A percentile compares a stretch with the other conserved stretches of the same genome.
Evolutionary conservation across 768 basidiomycete genomes (phyloP).

Genomic region (Suillus occidentalis): DNA sequence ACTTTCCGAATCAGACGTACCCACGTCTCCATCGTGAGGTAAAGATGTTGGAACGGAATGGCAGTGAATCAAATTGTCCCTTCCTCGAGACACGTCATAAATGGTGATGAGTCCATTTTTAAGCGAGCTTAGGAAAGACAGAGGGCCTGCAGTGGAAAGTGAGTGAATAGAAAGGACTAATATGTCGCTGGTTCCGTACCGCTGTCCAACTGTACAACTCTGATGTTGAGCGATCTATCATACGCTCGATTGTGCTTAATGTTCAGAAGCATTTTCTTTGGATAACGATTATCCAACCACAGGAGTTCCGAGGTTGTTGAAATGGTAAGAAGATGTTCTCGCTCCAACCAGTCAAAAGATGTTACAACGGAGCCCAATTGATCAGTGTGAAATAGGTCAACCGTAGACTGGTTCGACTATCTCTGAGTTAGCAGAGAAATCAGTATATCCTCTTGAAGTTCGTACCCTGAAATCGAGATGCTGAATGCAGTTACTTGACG

Average conservation of each 20-base stretch:
- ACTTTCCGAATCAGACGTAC: constrained; percentile 32
- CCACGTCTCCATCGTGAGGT: constrained; percentile 25
- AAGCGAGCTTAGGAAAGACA: constrained; percentile 61
- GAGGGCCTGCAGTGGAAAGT: constrained; percentile 37
- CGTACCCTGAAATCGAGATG: constrained; percentile 61
- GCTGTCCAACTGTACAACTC: constrained; percentile 36
- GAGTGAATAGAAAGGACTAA: constrained; percentile 1
- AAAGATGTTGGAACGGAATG: constrained; percentile 43
- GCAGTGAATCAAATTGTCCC: constrained; percentile 43
- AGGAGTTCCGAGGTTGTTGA: constrained; percentile 61
- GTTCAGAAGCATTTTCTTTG: constrained; percentile 57
- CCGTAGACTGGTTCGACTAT: constrained; percentile 31
- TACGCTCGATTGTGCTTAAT: constrained; percentile 59
- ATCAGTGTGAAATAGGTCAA: constrained; percentile 37
- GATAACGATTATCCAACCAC: constrained; percentile 69
- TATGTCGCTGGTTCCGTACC: constrained; percentile 24
- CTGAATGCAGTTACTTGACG: constrained; percentile 44
- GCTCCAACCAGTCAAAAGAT: constrained; percentile 45
- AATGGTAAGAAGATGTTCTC: constrained; percentile 49
- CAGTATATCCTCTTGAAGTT: constrained; percentile 1
- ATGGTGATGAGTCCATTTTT: constrained; percentile 58
- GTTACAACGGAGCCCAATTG: constrained; percentile 46
- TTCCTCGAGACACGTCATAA: constrained; percentile 56
- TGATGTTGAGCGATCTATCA: constrained; percentile 55
- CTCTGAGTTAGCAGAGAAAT: constrained; percentile 11